Percentiles rank a stretch among this genome's conserved stretches.
Conservation (phyloP, 495 filamentous ascomycete species). For the Choiromyces venosus region DNA sequence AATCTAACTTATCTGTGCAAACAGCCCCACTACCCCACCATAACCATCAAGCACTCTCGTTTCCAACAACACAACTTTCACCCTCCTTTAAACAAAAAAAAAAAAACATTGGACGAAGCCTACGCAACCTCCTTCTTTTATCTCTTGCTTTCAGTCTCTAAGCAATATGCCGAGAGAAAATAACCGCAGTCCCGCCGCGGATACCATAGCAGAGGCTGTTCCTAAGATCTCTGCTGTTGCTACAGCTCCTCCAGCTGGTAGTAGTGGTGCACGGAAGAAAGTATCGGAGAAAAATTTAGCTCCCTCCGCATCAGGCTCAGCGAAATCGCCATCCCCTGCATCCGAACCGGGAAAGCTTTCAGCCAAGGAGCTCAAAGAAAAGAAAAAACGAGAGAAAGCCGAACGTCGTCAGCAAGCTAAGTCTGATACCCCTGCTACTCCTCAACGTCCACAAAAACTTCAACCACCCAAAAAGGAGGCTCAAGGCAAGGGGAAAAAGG, state of each 20-base stretch:
- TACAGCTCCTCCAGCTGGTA: background rate
- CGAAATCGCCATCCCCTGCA: constrained; percentile 36
- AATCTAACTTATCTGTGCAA: constrained; percentile 23
- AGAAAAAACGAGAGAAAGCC: constrained; percentile 71
- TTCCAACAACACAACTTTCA: background rate
- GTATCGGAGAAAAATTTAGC: background rate
- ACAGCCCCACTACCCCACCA: background rate
- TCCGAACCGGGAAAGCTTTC: constrained; percentile 35
- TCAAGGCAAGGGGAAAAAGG: constrained; percentile 38
- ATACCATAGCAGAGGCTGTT: background rate
- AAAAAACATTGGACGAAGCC: background rate
- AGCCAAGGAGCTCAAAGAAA: constrained; percentile 66
- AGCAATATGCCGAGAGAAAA: background rate
- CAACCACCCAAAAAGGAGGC: constrained; percentile 38
- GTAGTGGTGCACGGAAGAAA: background rate
- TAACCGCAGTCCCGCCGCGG: background rate
- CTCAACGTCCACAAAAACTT: constrained; percentile 5
- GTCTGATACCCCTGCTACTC: constrained; percentile 41
- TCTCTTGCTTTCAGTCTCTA: background rate
- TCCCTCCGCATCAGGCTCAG: constrained; percentile 41
- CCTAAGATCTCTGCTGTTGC: background rate
- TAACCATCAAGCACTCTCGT: background rate
- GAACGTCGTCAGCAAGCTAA: constrained; percentile 63
- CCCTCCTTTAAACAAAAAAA: background rate
- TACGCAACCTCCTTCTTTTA: background rate